Percentiles rank a stretch among this genome's conserved stretches.
phyloP scores from a whole-genome alignment of 2,329 filamentous ascomycete genomes.

The Aspergillus fructus region DNA sequence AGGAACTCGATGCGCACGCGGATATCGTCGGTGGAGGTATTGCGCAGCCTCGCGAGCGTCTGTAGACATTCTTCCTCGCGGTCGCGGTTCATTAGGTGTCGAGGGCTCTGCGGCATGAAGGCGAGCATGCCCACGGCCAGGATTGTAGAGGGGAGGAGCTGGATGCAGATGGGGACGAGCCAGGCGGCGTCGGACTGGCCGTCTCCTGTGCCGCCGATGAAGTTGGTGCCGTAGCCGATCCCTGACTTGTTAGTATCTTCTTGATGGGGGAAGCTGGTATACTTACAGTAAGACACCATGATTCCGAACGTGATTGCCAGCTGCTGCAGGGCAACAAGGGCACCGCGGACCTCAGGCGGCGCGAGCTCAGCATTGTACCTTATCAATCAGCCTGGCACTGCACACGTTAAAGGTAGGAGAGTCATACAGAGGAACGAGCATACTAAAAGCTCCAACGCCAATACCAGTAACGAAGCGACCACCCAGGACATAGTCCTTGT shows the following conservation, averaged over 20 bases:
- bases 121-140: slow-evolving; percentile 64
- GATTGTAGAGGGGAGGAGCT: slow-evolving; percentile 65
- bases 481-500: slow-evolving; percentile 33
- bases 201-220: slow-evolving; percentile 61
- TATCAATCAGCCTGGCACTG: background rate
- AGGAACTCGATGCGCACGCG: slow-evolving; percentile 73
- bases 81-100: slow-evolving; percentile 69
- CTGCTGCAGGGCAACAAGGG: slow-evolving; percentile 44
- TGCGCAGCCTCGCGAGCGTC: slow-evolving; percentile 65
- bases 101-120: slow-evolving; percentile 76
- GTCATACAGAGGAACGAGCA: slow-evolving; percentile 44
- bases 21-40: slow-evolving; percentile 62
- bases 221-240: slow-evolving; percentile 54
- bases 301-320: slow-evolving; percentile 47
- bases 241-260: slow-evolving; percentile 2
- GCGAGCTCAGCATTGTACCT: slow-evolving; percentile 19
- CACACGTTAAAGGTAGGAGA: background rate
- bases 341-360: slow-evolving; percentile 44
- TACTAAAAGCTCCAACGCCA: slow-evolving; percentile 43
- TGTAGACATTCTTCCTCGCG: slow-evolving; percentile 66
- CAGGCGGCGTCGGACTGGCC: slow-evolving; percentile 67
- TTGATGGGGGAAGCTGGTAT: no score
- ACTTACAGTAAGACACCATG: slow-evolving; percentile 24
- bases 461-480: slow-evolving; percentile 45
- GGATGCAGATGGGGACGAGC: slow-evolving; percentile 70